These are phyloP conservation scores for Coemansia sp. DNA, from an alignment of 192 early-diverging fungal species.

Conservation along the genomic window DNA sequence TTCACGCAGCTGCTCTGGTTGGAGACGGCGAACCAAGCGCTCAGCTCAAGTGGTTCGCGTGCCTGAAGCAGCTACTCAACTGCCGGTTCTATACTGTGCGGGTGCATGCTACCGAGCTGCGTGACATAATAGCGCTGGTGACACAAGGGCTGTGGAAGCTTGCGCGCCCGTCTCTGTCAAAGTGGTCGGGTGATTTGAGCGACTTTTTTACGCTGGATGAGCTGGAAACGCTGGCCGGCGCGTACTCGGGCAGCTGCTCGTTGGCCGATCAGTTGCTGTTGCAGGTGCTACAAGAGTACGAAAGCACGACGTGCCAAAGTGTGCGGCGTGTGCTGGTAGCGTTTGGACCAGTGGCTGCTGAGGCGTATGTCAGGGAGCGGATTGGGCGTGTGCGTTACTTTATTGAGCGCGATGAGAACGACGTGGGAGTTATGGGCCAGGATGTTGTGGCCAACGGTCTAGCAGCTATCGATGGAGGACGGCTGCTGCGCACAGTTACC, in stretches of 20 bases:
- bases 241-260: conserved; percentile 34
- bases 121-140: conserved; percentile 13
- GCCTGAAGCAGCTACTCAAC: conserved; percentile 23
- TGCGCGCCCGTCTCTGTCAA: conserved; percentile 35
- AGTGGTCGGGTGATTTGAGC: conserved; percentile 41
- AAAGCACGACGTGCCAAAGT: conserved; percentile 42
- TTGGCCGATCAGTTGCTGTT: conserved; percentile 22
- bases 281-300: conserved; percentile 36
- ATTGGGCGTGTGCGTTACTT: conserved; percentile 27
- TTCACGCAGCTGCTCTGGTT: neutral
- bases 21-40: neutral
- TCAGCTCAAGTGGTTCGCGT: conserved; percentile 23
- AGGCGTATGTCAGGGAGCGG: conserved; percentile 19
- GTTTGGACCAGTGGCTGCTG: conserved; percentile 40
- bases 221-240: conserved; percentile 45
- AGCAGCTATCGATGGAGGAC: conserved; percentile 17
- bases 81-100: conserved; percentile 39
- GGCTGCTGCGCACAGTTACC: conserved; percentile 31
- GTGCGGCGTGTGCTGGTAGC: conserved; percentile 33
- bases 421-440: conserved; percentile 31
- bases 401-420: conserved; percentile 47
- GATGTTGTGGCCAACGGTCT: conserved; percentile 35
- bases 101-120: conserved; percentile 9
- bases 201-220: conserved; percentile 46
- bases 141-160: conserved; percentile 33